These are phyloP conservation scores for Lanmaoa rubissima DNA, from an alignment of 768 basidiomycete species.

Conservation along the genomic window DNA sequence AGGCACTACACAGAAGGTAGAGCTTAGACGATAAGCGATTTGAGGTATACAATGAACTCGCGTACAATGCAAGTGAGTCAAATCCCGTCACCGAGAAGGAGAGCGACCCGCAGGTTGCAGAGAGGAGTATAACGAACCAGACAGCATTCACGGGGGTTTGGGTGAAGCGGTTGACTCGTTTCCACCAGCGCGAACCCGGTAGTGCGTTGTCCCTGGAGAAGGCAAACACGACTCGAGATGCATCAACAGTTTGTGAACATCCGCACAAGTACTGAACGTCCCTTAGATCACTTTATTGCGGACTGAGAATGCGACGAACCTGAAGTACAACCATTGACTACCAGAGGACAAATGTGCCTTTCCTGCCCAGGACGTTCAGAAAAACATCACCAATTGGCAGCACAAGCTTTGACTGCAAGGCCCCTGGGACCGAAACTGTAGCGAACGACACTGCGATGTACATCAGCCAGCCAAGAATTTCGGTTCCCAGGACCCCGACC, in stretches of 20 bases:
- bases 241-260: slow-evolving; percentile 47
- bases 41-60: not conserved
- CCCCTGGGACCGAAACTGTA: slow-evolving; percentile 36
- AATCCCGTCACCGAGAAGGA: slow-evolving; percentile 36
- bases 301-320: slow-evolving; percentile 24
- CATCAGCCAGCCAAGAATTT: slow-evolving; percentile 42
- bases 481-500: slow-evolving; percentile 39
- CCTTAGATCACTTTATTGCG: not conserved
- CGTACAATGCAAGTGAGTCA: slow-evolving; percentile 36
- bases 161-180: slow-evolving; percentile 31
- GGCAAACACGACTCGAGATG: slow-evolving; percentile 46
- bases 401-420: slow-evolving; percentile 33
- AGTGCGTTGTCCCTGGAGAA: slow-evolving; percentile 40
- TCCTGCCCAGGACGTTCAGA: slow-evolving; percentile 37
- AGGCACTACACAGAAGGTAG: slow-evolving; percentile 18
- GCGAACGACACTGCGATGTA: slow-evolving; percentile 45
- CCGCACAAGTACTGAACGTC: slow-evolving; percentile 38
- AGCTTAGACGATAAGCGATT: not conserved
- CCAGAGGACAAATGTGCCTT: slow-evolving; percentile 45
- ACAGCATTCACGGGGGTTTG: slow-evolving; percentile 40
- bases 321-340: slow-evolving; percentile 43
- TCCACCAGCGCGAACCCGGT: slow-evolving; percentile 39
- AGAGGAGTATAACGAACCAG: slow-evolving; percentile 37
- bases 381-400: slow-evolving; percentile 44
- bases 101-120: slow-evolving; percentile 32